These are phyloP conservation scores for Sarcodon aspratus DNA, from an alignment of 768 basidiomycete genomes.

Conservation along the genomic window DNA sequence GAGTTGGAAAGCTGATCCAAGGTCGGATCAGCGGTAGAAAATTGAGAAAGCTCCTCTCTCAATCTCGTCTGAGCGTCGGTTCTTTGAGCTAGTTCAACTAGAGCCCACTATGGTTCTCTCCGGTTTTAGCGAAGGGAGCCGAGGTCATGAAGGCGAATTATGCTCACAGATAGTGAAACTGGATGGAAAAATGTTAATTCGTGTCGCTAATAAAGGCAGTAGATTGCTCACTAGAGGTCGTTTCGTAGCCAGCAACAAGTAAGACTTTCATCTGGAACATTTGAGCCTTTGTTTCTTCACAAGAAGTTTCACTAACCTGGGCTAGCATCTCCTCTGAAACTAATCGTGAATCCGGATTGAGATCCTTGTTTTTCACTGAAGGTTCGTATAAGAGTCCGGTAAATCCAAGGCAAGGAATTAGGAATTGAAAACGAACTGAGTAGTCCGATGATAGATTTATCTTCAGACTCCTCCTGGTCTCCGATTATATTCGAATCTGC, in stretches of 20 bases:
- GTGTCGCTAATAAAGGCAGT: neutral
- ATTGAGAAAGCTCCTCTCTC: conserved; percentile 33
- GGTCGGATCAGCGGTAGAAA: conserved; percentile 32
- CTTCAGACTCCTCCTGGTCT: conserved; percentile 11
- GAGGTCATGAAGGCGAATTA: neutral
- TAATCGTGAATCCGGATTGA: conserved; percentile 18
- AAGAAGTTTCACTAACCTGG: conserved; percentile 14
- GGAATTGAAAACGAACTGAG: conserved; percentile 17
- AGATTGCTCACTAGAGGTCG: conserved; percentile 27
- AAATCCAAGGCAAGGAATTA: neutral
- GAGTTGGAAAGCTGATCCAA: conserved; percentile 38
- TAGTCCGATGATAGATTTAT: conserved; percentile 26
- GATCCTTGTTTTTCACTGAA: conserved; percentile 25
- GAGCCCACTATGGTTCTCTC: conserved; percentile 29
- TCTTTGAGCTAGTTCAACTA: conserved; percentile 40
- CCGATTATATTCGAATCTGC: conserved; percentile 17
- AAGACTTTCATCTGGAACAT: conserved; percentile 23
- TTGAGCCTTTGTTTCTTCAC: conserved; percentile 1
- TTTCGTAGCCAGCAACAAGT: conserved; percentile 38
- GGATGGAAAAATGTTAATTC: neutral
- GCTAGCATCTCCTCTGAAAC: conserved; percentile 30
- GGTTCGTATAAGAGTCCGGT: neutral
- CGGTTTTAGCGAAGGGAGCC: neutral
- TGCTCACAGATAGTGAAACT: conserved; percentile 16
- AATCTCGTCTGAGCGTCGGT: conserved; percentile 34